Evolutionary conservation across 1,284 basidiomycete species (phyloP).

Genomic region (Ganoderma resinaceum): DNA sequence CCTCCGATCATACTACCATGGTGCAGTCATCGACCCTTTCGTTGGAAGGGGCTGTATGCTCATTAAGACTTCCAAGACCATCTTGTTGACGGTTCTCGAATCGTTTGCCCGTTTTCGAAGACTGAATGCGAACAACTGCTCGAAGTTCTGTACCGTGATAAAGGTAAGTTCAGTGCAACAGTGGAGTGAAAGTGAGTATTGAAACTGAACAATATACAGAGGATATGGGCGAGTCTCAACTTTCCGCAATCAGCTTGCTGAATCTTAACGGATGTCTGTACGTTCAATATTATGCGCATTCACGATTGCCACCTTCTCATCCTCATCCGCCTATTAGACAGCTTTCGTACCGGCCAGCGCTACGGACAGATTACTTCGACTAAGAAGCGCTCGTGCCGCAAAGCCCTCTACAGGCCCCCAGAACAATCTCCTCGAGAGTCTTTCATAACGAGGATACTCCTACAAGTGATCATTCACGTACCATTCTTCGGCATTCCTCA

Average conservation of each 20-base stretch:
- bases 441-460: slow-evolving; percentile 28
- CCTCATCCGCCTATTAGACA: slow-evolving; percentile 35
- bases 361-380: slow-evolving; percentile 51
- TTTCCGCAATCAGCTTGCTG: slow-evolving; percentile 24
- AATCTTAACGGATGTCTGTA: slow-evolving; percentile 48
- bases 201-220: background rate
- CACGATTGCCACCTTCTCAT: background rate
- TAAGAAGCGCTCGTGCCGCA: slow-evolving; percentile 38
- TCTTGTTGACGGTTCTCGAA: slow-evolving; percentile 48
- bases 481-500: slow-evolving; percentile 61
- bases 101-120: slow-evolving; percentile 58
- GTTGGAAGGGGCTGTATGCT: background rate
- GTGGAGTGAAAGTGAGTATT: background rate
- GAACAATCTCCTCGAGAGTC: slow-evolving; percentile 28
- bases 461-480: slow-evolving; percentile 48
- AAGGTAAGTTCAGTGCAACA: slow-evolving; percentile 19
- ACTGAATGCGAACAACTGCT: slow-evolving; percentile 57
- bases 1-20: slow-evolving; percentile 53
- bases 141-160: slow-evolving; percentile 43
- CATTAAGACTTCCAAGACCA: slow-evolving; percentile 43
- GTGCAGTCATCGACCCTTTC: slow-evolving; percentile 36
- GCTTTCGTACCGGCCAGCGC: slow-evolving; percentile 52
- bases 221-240: slow-evolving; percentile 5
- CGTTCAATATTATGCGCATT: slow-evolving; percentile 2
- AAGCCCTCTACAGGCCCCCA: slow-evolving; percentile 28